Percentiles rank a stretch among this genome's conserved stretches.
Evolutionary conservation across 352 stramenopile species (phyloP).

Genomic region (Phytophthora europaea): DNA sequence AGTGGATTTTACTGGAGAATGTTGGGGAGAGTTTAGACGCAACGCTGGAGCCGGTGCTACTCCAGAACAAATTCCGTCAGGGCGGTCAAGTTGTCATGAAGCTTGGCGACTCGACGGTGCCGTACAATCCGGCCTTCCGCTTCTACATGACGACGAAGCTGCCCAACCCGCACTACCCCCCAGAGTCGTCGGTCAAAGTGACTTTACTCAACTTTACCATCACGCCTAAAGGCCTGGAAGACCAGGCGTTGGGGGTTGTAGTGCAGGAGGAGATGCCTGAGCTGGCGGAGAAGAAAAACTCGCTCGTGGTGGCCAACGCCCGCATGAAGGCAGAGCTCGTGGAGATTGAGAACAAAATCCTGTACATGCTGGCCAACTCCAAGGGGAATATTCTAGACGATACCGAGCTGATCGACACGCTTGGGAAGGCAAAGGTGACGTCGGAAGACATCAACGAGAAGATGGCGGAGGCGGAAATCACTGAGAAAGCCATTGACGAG

Average conservation of each 20-base stretch:
- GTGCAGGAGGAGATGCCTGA: slow-evolving; percentile 95
- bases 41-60: slow-evolving; percentile 90
- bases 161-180: slow-evolving; percentile 94
- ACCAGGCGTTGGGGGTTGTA: slow-evolving; percentile 93
- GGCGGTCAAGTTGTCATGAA: slow-evolving; percentile 95
- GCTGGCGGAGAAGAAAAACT: slow-evolving; percentile 95
- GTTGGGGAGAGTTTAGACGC: slow-evolving; percentile 90
- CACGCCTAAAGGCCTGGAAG: slow-evolving; percentile 91
- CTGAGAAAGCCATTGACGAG: slow-evolving; percentile 93
- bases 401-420: slow-evolving; percentile 93
- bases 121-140: slow-evolving; percentile 91
- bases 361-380: slow-evolving; percentile 94
- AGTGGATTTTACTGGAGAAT: slow-evolving; percentile 93
- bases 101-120: slow-evolving; percentile 92
- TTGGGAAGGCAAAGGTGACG: slow-evolving; percentile 93
- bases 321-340: slow-evolving; percentile 94
- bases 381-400: slow-evolving; percentile 95
- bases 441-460: slow-evolving; percentile 95
- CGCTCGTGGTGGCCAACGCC: slow-evolving; percentile 92
- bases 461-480: slow-evolving; percentile 93
- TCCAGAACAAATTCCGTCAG: slow-evolving; percentile 95
- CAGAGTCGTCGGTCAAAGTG: slow-evolving; percentile 94
- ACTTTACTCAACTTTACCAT: slow-evolving; percentile 95
- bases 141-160: slow-evolving; percentile 97
- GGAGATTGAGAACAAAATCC: slow-evolving; percentile 95